Percentiles rank a stretch among this genome's conserved stretches.
phyloP scores from a whole-genome alignment of 768 basidiomycete genomes.

The Lepiota venenata region DNA sequence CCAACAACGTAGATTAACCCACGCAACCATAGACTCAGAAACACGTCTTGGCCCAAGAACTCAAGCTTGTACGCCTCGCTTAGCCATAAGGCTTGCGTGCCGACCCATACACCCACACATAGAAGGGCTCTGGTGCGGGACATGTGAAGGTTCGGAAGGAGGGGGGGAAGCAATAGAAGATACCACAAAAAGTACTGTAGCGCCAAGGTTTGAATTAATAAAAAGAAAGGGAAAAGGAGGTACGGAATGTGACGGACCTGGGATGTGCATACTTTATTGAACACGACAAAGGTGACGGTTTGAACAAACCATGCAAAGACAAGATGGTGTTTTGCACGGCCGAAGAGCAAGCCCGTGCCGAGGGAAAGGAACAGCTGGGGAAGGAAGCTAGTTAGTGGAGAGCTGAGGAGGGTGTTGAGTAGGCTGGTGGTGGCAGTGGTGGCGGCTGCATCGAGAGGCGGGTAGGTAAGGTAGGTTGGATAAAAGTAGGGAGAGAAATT shows the following conservation, averaged over 20 bases:
- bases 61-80: slow-evolving; percentile 89
- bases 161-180: slow-evolving; percentile 79
- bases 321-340: slow-evolving; percentile 53
- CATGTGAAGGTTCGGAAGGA: slow-evolving; percentile 65
- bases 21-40: slow-evolving; percentile 73
- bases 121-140: slow-evolving; percentile 36
- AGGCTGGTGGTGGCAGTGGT: slow-evolving; percentile 20
- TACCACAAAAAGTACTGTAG: slow-evolving; percentile 97
- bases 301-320: slow-evolving; percentile 90
- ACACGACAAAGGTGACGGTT: slow-evolving; percentile 87
- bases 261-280: slow-evolving; percentile 98
- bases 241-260: slow-evolving; percentile 55
- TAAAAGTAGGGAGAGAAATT: slow-evolving; percentile 99
- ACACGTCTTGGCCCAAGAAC: slow-evolving; percentile 76
- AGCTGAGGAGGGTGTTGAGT: slow-evolving; percentile 49
- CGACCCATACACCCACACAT: slow-evolving; percentile 63
- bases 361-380: slow-evolving; percentile 79
- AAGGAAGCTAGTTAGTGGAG: slow-evolving; percentile 77
- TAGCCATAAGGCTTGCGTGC: slow-evolving; percentile 85
- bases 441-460: slow-evolving; percentile 27
- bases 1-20: slow-evolving; percentile 71
- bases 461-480: slow-evolving; percentile 85
- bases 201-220: neutral
- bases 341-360: slow-evolving; percentile 72
- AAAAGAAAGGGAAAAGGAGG: neutral